These are phyloP conservation scores for Vigna angularis DNA, from an alignment of 306 rosid genomes.

Conservation along the genomic window DNA sequence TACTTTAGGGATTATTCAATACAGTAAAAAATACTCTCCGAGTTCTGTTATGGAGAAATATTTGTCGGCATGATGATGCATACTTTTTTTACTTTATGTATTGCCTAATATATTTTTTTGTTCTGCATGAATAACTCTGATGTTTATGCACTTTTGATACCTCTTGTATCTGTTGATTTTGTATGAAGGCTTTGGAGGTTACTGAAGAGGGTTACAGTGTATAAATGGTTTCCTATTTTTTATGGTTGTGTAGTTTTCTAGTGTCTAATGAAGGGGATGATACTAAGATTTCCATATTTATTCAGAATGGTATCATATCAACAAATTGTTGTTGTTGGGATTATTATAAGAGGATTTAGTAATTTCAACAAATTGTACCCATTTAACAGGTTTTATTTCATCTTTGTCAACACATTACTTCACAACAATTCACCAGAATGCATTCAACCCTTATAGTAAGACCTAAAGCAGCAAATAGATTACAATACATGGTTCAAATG, in stretches of 20 bases:
- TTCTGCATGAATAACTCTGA: slow-evolving; percentile 1
- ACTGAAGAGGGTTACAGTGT: slow-evolving; percentile 9
- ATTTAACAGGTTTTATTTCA: no score
- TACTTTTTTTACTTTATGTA: background rate
- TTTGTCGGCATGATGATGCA: slow-evolving; percentile 19
- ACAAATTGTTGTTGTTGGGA: no score
- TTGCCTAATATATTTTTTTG: slow-evolving; percentile 27
- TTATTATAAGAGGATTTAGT: no score
- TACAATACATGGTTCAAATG: no score
- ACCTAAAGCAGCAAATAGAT: no score
- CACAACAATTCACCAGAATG: no score
- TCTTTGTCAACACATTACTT: no score
- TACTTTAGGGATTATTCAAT: slow-evolving; percentile 79
- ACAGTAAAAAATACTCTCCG: slow-evolving; percentile 64
- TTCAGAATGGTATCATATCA: slow-evolving; percentile 19
- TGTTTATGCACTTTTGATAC: slow-evolving; percentile 12
- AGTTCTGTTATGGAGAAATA: slow-evolving; percentile 36
- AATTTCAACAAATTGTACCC: no score
- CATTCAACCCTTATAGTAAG: no score
- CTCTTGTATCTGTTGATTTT: slow-evolving; percentile 15
- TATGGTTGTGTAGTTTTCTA: slow-evolving; percentile 32
- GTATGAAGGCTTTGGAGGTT: slow-evolving; percentile 8
- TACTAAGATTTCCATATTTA: slow-evolving; percentile 3
- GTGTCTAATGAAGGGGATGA: slow-evolving; percentile 24
- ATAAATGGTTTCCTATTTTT: slow-evolving; percentile 24